Conservation (phyloP, 495 filamentous ascomycete genomes). For the Aspergillus avenaceus region DNA sequence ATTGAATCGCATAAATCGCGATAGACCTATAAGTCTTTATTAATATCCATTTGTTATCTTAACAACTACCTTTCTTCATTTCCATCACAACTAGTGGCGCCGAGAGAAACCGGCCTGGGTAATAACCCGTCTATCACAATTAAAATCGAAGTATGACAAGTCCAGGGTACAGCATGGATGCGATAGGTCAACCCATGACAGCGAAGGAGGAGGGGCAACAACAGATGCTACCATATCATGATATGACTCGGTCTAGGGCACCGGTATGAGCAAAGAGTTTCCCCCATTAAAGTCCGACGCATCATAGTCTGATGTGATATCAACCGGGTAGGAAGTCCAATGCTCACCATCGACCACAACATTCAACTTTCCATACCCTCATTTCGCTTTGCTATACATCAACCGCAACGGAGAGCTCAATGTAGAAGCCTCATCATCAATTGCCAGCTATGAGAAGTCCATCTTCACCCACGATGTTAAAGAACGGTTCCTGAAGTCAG, state of each 20-base stretch:
- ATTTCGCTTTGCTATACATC: conserved; percentile 39
- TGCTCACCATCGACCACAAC: conserved; percentile 10
- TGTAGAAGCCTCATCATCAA: conserved; percentile 30
- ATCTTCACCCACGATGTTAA: conserved; percentile 41
- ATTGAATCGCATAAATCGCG: not conserved
- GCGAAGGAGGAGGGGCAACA: conserved; percentile 10
- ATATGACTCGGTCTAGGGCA: conserved; percentile 17
- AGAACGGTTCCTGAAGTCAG: conserved; percentile 32
- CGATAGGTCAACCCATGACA: conserved; percentile 11
- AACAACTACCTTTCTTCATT: not conserved
- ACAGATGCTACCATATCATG: conserved; percentile 15
- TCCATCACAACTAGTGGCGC: not conserved
- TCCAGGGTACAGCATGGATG: conserved; percentile 12
- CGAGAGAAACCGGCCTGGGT: not conserved
- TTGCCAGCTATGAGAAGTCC: conserved; percentile 29
- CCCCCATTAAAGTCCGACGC: not conserved
- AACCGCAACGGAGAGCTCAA: conserved; percentile 35
- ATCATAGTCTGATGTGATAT: conserved; percentile 8
- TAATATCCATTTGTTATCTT: not conserved
- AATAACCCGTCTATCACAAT: not conserved
- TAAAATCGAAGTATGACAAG: conserved; percentile 10
- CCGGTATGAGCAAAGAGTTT: conserved; percentile 11
- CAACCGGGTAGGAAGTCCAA: conserved; percentile 15
- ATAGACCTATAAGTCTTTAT: too few species aligned
- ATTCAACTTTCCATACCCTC: conserved; percentile 26